Evolutionary conservation across 208 protist genomes (phyloP), one percentile per base, ranked within the genome.

Genomic region (Trypanosoma mega): DNA sequence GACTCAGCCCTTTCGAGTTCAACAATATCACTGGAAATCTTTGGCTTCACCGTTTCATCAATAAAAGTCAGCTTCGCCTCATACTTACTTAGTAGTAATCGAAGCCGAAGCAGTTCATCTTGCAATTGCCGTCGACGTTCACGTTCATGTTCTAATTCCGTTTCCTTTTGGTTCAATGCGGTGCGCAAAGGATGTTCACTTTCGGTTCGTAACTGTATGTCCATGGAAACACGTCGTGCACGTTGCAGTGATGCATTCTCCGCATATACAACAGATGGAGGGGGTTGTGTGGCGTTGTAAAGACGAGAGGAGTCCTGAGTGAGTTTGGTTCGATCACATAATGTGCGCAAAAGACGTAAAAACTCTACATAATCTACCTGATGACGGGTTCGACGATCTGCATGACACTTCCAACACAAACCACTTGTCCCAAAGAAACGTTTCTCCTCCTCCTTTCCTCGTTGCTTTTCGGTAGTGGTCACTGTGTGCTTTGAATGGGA

Each of bases 1-100:
- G 18, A 51, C 1, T 63, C 49, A 27, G 47, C 30, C 27, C 51
- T 21, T 31, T 83, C 68, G 16, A 78, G 46, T 26, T 76, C 57
- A 14, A 66, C 60, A 36, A 68, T 72, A 23, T 60, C 73, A 2
- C 61, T 60, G 23, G 49, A 41, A 12, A 83, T 16, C 31, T 36
- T 59, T 44, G 72, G 76, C 30, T 69, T 68, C 29, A 83, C 45
- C 26, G 68, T 70, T 26, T 71, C 27, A 29, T 74, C 66, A 63
- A 83, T 64, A 37, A 78, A 61, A 2, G 37, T 50, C 37, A 77
- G 57, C 52, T 61, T 73, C 21, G 64, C 48, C 48, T 83, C 72
- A 53, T 70, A 78, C 23, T 74, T 61, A 12, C 65, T 55, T 9
- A 75, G 18, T 18, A 37, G 52, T 27, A 58, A n/a, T 21, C 67